Evolutionary conservation across 768 basidiomycete species (phyloP), one percentile per base, ranked within the genome.

Genomic region (Chiua virens): DNA sequence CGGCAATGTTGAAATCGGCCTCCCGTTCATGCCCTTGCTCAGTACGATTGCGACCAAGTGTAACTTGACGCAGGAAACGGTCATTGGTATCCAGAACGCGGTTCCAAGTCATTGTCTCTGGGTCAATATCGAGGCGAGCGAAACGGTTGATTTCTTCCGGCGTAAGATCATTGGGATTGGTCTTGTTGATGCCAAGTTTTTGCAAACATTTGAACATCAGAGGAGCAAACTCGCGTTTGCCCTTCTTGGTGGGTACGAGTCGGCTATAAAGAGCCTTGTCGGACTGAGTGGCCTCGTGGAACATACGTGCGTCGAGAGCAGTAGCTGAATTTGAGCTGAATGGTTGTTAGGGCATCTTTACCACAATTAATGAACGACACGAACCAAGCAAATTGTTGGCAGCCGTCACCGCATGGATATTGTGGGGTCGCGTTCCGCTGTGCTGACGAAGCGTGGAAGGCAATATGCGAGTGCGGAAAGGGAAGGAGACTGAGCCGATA

Each of bases 71-170:
- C 57, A 99, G 76, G 81, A 95, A 98, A 49, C 96, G 86, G 69
- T 99, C 96, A 70, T 99, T 98, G 57, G 89, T 91, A 68, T 99
- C 96, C 47, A 98, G 67, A 20, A 99, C 96, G 41, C 96, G 93
- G 70, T 97, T 92, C 95, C 96, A 98, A 46, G 95, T 98, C 57
- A 99, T 92, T 20, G 93, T 96, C 35, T 82, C 79, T 3, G 85
- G 76, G 68, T 98, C 93, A 47, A 99, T 80, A 60, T 98, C 94
- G 15, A 99, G 81, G 42, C 97, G 85, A 23, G 91, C 92, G 63
- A 98, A 99, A 50, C 80, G 82, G 52, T 78, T 86, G 63, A 91
- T 85, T 70, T 99, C 97, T 59, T 97, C 95, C 8, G 90, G 86
- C 8, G 92, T 96, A 47, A 99, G 79, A 21, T 91, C 89, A 61